These are phyloP conservation scores for Fusarium dimerum DNA, from an alignment of 2,329 filamentous ascomycete genomes.

Conservation along the genomic window DNA sequence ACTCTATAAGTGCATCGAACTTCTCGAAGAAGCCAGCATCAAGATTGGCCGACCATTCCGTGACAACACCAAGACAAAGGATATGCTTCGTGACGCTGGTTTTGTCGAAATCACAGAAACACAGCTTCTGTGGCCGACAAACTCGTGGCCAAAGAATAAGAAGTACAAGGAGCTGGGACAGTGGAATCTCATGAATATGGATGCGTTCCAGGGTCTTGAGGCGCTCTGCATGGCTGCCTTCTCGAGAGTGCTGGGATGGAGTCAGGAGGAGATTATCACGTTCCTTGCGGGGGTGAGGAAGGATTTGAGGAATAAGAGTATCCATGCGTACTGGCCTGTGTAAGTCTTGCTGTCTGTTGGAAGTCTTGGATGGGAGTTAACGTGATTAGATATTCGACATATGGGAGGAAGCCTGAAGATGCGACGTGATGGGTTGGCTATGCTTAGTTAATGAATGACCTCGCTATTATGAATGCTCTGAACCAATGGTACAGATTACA, in stretches of 20 bases:
- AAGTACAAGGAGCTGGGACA: slow-evolving; percentile 18
- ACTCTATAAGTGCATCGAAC: slow-evolving; percentile 2
- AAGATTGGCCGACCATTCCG: too few relatives aligned
- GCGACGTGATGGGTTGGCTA: too few relatives aligned
- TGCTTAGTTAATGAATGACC: too few relatives aligned
- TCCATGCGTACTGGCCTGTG: slow-evolving; percentile 24
- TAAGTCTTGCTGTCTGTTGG: neutral
- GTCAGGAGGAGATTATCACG: slow-evolving; percentile 4
- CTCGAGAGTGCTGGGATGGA: slow-evolving; percentile 13
- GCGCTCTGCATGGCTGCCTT: slow-evolving; percentile 14
- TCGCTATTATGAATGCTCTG: too few relatives aligned
- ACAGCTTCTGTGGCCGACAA: too few relatives aligned
- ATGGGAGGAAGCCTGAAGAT: neutral
- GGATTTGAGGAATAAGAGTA: slow-evolving; percentile 12
- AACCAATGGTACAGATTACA: too few relatives aligned
- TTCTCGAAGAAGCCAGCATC: too few relatives aligned
- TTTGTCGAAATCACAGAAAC: too few relatives aligned
- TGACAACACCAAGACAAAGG: too few relatives aligned
- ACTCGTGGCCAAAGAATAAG: slow-evolving; percentile 12
- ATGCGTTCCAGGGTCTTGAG: slow-evolving; percentile 13
- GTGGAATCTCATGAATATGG: slow-evolving; percentile 17
- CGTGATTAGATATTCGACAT: slow-evolving; percentile 11
- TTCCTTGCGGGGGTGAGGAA: slow-evolving; percentile 15
- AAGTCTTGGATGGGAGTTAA: neutral
- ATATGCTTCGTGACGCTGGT: too few relatives aligned